A percentile compares a stretch with the other conserved stretches of the same genome.
Conservation (phyloP, 805 yeast genomes). For the Citeromyces matritensis region DNA sequence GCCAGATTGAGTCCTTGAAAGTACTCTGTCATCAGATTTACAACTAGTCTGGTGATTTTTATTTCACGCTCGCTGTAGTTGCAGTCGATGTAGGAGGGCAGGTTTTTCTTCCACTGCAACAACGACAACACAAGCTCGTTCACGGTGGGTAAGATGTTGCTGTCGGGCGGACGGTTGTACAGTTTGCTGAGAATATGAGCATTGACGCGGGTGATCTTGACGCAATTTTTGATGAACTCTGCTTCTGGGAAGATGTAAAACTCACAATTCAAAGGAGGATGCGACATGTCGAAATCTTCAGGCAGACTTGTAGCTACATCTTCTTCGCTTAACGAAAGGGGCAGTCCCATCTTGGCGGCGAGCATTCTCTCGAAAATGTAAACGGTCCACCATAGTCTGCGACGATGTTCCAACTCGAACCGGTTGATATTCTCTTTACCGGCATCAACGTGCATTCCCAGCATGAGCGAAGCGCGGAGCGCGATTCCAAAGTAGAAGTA, state of each 20-base stretch:
- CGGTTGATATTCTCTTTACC: conserved; percentile 43
- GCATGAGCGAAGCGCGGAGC: conserved; percentile 49
- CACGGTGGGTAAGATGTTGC: conserved; percentile 62
- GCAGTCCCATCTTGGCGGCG: conserved; percentile 71
- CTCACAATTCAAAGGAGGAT: conserved; percentile 44
- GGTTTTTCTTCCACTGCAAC: conserved; percentile 48
- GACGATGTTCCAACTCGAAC: conserved; percentile 35
- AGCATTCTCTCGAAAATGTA: conserved; percentile 47
- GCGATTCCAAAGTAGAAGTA: conserved; percentile 73
- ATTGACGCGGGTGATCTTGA: conserved; percentile 64
- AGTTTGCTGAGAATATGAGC: conserved; percentile 56
- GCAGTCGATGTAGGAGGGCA: conserved; percentile 51
- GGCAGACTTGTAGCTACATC: conserved; percentile 72
- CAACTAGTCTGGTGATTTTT: conserved; percentile 47
- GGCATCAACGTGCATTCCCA: conserved; percentile 77
- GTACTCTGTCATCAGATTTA: conserved; percentile 70
- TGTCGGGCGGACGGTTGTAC: conserved; percentile 62
- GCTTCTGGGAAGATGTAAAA: conserved; percentile 68
- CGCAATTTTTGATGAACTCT: conserved; percentile 63
- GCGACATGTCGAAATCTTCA: conserved; percentile 49
- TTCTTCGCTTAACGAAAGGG: conserved; percentile 65
- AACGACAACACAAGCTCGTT: conserved; percentile 55
- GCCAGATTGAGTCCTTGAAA: conserved; percentile 74
- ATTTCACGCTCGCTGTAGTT: conserved; percentile 42
- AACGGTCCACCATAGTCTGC: conserved; percentile 23